Conservation (phyloP, 371 early-diverging fungal genomes). For the Rhizopus sp. region DNA sequence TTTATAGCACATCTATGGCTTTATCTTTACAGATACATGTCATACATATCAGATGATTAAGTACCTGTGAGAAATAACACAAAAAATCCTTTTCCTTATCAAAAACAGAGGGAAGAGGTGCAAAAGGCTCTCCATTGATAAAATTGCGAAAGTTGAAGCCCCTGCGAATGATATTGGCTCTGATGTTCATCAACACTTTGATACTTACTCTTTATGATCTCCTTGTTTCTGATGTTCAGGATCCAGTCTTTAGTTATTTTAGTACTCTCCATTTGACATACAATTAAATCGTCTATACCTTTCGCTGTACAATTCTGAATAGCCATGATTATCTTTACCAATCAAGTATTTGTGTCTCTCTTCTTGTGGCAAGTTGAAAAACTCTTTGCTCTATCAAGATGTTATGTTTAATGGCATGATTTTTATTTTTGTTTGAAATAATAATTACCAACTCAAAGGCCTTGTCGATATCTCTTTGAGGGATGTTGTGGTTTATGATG, state of each 20-base stretch:
- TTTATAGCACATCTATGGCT: slow-evolving; percentile 45
- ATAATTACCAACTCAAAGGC: slow-evolving; percentile 52
- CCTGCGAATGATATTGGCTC: slow-evolving; percentile 27
- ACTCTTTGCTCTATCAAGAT: slow-evolving; percentile 39
- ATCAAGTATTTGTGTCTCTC: slow-evolving; percentile 40
- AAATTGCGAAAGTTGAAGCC: slow-evolving; percentile 62
- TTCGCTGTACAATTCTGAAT: slow-evolving; percentile 41
- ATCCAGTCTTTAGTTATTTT: slow-evolving; percentile 39
- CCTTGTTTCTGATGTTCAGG: slow-evolving; percentile 58
- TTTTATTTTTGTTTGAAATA: neutral
- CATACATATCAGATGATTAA: neutral
- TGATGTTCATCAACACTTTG: neutral
- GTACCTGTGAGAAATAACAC: slow-evolving; percentile 42
- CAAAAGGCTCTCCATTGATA: slow-evolving; percentile 41
- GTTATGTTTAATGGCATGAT: neutral
- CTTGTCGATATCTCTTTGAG: slow-evolving; percentile 45
- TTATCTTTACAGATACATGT: neutral
- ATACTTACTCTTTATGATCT: slow-evolving; percentile 65
- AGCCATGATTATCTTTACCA: slow-evolving; percentile 44
- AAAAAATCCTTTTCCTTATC: slow-evolving; percentile 29
- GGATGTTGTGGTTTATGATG: slow-evolving; percentile 59
- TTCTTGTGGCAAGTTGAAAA: slow-evolving; percentile 45
- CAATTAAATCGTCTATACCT: slow-evolving; percentile 10
- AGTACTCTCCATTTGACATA: neutral
- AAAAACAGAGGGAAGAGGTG: slow-evolving; percentile 41